These are phyloP conservation scores for Sporothrix variecibatus DNA, from an alignment of 2,329 filamentous ascomycete genomes.

Conservation along the genomic window DNA sequence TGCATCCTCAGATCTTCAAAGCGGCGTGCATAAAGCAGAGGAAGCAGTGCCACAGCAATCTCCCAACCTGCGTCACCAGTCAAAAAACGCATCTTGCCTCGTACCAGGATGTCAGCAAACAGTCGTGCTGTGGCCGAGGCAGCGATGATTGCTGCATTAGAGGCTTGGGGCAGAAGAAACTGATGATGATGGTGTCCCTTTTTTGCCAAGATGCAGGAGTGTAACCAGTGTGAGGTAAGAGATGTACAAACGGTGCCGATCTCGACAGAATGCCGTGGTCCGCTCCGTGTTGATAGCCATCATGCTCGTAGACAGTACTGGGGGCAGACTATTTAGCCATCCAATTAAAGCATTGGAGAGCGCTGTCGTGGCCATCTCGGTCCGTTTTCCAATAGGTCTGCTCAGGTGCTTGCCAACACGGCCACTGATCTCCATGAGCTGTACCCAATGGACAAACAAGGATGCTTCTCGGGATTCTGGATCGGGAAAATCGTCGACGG, in stretches of 20 bases:
- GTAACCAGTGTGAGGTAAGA: background rate
- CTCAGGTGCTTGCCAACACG: background rate
- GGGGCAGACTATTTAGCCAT: background rate
- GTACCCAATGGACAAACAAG: background rate
- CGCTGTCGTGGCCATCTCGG: background rate
- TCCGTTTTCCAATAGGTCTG: background rate
- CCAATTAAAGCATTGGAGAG: background rate
- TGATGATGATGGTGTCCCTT: background rate
- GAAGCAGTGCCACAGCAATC: background rate
- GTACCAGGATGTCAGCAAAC: background rate
- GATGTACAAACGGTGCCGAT: background rate
- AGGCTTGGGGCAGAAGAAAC: background rate
- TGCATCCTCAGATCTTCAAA: background rate
- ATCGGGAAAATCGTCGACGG: background rate
- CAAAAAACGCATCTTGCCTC: background rate
- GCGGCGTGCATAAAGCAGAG: background rate
- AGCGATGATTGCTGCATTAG: background rate
- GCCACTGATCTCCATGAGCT: background rate
- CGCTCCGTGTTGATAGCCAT: background rate
- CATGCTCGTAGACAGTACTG: background rate
- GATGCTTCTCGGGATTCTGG: background rate
- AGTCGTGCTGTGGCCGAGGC: background rate
- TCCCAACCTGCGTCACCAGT: background rate
- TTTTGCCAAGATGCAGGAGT: background rate
- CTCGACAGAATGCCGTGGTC: background rate